Evolutionary conservation across 768 basidiomycete species (phyloP).

Genomic region (Rhodosporidiobolus odoratus): DNA sequence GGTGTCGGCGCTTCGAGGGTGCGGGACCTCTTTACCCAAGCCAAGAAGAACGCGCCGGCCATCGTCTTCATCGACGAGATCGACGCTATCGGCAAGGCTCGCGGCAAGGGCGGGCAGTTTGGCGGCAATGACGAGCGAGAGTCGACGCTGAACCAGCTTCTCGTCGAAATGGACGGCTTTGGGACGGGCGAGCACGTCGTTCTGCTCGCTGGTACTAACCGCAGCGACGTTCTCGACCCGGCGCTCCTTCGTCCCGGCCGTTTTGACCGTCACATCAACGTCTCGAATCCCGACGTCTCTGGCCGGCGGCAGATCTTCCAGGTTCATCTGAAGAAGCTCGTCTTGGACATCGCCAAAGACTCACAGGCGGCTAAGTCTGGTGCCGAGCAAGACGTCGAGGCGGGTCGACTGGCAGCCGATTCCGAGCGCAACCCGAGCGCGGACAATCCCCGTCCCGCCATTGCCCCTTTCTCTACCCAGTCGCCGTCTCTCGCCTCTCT

Average conservation of each 20-base stretch:
- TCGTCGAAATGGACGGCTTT: conserved; percentile 99
- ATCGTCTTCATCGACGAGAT: conserved; percentile 99
- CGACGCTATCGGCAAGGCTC: conserved; percentile 93
- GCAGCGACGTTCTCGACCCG: conserved; percentile 90
- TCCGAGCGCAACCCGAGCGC: too few species aligned
- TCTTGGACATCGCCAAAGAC: conserved; percentile 28
- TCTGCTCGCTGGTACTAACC: conserved; percentile 91
- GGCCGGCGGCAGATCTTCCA: conserved; percentile 89
- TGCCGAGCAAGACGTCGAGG: neutral
- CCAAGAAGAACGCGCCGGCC: conserved; percentile 94
- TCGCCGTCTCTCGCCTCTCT: neutral
- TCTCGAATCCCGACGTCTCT: conserved; percentile 88
- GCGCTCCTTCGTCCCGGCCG: conserved; percentile 96
- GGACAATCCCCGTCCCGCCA: conserved; percentile 1
- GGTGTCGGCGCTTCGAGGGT: conserved; percentile 97
- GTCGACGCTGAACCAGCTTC: conserved; percentile 89
- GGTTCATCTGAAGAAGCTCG: conserved; percentile 63
- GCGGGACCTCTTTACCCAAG: conserved; percentile 92
- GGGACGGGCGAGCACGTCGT: conserved; percentile 95
- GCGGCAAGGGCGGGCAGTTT: conserved; percentile 68
- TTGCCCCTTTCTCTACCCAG: conserved; percentile 7
- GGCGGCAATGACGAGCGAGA: conserved; percentile 98
- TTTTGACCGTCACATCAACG: conserved; percentile 92
- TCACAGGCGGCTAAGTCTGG: neutral
- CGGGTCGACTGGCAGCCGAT: too few species aligned